Base-by-base conservation (phyloP, 495 filamentous ascomycete species). In the Cudoniella acicularis region DNA sequence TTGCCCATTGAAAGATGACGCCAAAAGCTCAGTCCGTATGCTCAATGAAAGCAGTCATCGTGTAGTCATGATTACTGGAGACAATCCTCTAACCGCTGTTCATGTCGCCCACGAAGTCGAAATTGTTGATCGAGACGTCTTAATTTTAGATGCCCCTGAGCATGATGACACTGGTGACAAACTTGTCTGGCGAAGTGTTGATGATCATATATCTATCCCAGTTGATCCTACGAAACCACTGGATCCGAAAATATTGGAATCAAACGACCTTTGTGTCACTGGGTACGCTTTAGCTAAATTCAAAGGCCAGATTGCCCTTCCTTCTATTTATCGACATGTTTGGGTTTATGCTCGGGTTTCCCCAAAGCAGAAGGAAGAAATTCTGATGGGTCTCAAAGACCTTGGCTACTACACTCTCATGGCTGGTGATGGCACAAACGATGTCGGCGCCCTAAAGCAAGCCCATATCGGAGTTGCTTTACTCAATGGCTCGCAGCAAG, bases 271-370 rank as follows among this genome's bases (percentile, higher is more conserved):
- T 42, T 99, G 94, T 69, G 87, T 97, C 42, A 99, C 95, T 50
- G 94, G 94, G 50, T 97, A 96, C 70, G 94, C 95, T 25, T 72
- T 99, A 54, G 83, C 84, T 21, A 96, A 94, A 68, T 92, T 93
- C 79, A 91, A 92, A 73, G 86, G 84, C 55, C 86, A 95, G 65
- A 73, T 77, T 49, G 84, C 85, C 30, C 83, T 94, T 68, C 77
- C 80, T 49, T 78, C 87, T 41, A 75, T 99, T 40, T 79, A 97
- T 0, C 85, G 91, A 24, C 84, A 98, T 68, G 88, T 92, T 30
- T 98, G 95, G 94, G 94, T 98, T 10, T 99, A 99, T 69, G 95
- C 94, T 64, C 88, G 94, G 64, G 94, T 99, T 30, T 98, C 94
- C 10, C 94, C 94, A 16, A 96, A 95, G 79, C 94, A 99, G 66